phyloP scores from a whole-genome alignment of 1,139 yeast genomes.

The Saccharomyces hybrid region DNA sequence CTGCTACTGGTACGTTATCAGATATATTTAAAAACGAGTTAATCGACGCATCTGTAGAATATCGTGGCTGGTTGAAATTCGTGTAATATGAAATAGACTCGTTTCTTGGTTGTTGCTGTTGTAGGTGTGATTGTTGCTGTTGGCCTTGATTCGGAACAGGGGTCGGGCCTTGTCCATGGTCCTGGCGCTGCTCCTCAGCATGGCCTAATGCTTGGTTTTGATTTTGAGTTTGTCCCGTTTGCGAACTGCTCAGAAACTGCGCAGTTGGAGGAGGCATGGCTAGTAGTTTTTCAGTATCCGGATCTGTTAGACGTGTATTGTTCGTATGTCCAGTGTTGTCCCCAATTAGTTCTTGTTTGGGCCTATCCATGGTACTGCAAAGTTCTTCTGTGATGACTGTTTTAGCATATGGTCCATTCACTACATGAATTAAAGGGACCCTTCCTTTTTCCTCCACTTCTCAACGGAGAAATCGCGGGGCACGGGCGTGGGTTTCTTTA shows the following conservation, averaged over 20 bases:
- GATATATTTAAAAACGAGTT: conserved; percentile 20
- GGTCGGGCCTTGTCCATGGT: conserved; percentile 2
- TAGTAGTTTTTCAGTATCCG: conserved; percentile 7
- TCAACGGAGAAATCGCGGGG: neutral
- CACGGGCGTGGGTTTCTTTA: neutral
- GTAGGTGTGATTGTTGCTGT: conserved; percentile 3
- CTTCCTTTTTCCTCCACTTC: neutral
- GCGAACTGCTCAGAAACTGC: conserved; percentile 1
- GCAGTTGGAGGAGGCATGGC: conserved; percentile 14
- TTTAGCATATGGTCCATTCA: neutral
- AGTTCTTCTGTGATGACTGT: neutral
- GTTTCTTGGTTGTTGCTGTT: conserved; percentile 7
- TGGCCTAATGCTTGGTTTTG: conserved; percentile 2
- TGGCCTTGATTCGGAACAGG: conserved; percentile 7
- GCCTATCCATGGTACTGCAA: neutral
- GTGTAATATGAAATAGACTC: conserved; percentile 27
- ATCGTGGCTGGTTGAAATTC: conserved; percentile 24
- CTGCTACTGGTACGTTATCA: conserved; percentile 8
- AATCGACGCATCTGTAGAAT: conserved; percentile 22
- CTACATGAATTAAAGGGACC: neutral
- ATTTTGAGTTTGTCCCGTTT: neutral
- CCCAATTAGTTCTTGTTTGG: neutral
- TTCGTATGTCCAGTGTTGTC: neutral
- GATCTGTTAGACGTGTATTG: conserved; percentile 3
- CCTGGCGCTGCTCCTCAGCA: conserved; percentile 1